Evolutionary conservation across 2,329 filamentous ascomycete species (phyloP), one percentile per base, ranked within the genome.

Genomic region (Fusarium transvaalense): DNA sequence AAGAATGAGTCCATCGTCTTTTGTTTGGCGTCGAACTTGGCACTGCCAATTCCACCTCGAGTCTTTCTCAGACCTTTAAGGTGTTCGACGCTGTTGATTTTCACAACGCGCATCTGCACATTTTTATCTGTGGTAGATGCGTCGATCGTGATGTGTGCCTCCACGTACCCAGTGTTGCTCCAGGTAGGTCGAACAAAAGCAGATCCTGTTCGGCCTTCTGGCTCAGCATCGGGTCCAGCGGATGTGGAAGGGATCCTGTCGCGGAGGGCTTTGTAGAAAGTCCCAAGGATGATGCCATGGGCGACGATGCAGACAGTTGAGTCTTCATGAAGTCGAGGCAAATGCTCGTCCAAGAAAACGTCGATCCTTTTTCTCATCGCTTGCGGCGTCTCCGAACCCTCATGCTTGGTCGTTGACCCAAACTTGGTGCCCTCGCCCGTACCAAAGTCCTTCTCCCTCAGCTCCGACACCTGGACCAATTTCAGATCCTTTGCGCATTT

Each of bases 1-100:
- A 97, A 94, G 81, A 96, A 97, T 0, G 86, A 86, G 45, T 92
- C 88, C 71, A 97, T 86, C 19, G 86, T 93, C 74, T 86, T 89
- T 78, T 97, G 94, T 46, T 85, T 89, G 13, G 87, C 84, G 76
- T 97, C 94, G 75, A 92, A 90, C 57, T 86, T 85, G 38, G 91
- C 85, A 72, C 91, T 96, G 56, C 93, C 93, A 58, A 97, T 91
- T 5, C 94, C 94, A 31, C 93, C 92, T 25, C 91, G 84, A 10
- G 93, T 95, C 78, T 93, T 91, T 77, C 90, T 94, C 60, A 97
- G 81, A 29, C 89, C 88, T 43, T 82, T 79, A 4, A 97, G 85
- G 78, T 97, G 94, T 6, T 88, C 85, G 62, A 87, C 85, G 64
- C 86, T 87, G 76, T 97, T 95, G 66, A 93, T 84, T 7, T 82